Percentiles rank a stretch among this genome's conserved stretches.
phyloP scores from a whole-genome alignment of 1,284 basidiomycete species.

The Sporisorium sorghi region DNA sequence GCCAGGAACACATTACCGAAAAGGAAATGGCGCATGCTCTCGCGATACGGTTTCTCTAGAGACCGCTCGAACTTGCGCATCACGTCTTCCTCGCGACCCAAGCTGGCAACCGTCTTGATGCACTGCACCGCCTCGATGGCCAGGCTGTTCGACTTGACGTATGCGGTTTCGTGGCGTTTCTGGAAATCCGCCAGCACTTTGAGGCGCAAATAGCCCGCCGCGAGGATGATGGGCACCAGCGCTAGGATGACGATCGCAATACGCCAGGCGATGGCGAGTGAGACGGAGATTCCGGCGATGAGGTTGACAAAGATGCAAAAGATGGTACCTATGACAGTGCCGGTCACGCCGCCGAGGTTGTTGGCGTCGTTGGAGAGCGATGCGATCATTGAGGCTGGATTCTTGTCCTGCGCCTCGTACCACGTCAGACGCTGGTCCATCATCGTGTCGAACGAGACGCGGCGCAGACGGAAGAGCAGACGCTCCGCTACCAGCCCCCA shows the following conservation, averaged over 20 bases:
- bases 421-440: slow-evolving; percentile 48
- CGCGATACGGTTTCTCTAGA: slow-evolving; percentile 54
- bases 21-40: slow-evolving; percentile 50
- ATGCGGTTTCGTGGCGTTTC: slow-evolving; percentile 60
- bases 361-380: slow-evolving; percentile 57
- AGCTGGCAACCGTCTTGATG: slow-evolving; percentile 56
- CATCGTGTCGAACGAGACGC: slow-evolving; percentile 51
- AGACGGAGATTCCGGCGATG: slow-evolving; percentile 53
- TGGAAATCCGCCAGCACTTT: slow-evolving; percentile 64
- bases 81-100: slow-evolving; percentile 60
- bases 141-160: slow-evolving; percentile 53
- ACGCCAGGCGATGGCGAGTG: slow-evolving; percentile 55
- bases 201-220: slow-evolving; percentile 57
- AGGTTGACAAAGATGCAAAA: slow-evolving; percentile 63
- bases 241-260: slow-evolving; percentile 62
- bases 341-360: slow-evolving; percentile 58
- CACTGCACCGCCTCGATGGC: slow-evolving; percentile 61
- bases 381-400: slow-evolving; percentile 53
- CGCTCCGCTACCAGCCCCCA: slow-evolving; percentile 59
- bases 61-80: slow-evolving; percentile 48
- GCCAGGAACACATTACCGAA: slow-evolving; percentile 59
- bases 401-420: slow-evolving; percentile 49
- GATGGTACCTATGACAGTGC: slow-evolving; percentile 61
- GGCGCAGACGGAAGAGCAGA: slow-evolving; percentile 56
- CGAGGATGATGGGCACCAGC: slow-evolving; percentile 56